These are phyloP conservation scores for Leishmania amazonensis DNA, from an alignment of 208 protist genomes.

Conservation along the genomic window DNA sequence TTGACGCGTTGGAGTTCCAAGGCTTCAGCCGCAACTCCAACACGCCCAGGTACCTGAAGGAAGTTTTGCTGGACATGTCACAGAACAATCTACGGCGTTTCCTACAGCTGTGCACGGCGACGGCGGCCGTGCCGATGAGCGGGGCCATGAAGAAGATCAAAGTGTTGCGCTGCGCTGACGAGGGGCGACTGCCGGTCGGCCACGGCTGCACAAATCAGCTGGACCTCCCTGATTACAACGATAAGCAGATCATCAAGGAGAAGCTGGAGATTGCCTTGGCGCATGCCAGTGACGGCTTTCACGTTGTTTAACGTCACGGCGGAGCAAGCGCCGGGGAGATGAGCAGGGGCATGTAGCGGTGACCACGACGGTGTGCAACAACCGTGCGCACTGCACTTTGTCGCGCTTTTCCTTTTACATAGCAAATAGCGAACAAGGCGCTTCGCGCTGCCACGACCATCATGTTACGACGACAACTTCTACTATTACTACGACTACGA, in stretches of 20 bases:
- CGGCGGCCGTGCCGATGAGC: slow-evolving; percentile 38
- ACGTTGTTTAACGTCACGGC: slow-evolving; percentile 44
- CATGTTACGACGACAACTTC: too few species aligned
- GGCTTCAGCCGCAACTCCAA: slow-evolving; percentile 51
- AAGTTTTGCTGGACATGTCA: slow-evolving; percentile 51
- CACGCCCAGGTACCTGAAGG: slow-evolving; percentile 53
- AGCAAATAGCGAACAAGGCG: not conserved
- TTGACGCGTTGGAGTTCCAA: slow-evolving; percentile 61
- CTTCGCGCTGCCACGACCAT: not conserved
- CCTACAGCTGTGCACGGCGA: slow-evolving; percentile 66
- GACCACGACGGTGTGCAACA: not conserved
- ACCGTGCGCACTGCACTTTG: too few species aligned
- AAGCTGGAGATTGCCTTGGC: slow-evolving; percentile 59
- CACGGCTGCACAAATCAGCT: slow-evolving; percentile 74
- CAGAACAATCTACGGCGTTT: slow-evolving; percentile 78
- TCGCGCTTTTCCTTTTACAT: not conserved
- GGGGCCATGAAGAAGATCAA: slow-evolving; percentile 59
- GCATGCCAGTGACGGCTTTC: slow-evolving; percentile 71
- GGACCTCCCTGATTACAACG: slow-evolving; percentile 68
- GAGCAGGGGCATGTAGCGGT: not conserved
- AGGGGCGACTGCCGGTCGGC: slow-evolving; percentile 54
- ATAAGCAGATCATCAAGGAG: slow-evolving; percentile 44
- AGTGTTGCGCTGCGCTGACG: slow-evolving; percentile 44
- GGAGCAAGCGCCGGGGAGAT: not conserved
- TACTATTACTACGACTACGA: not conserved